A percentile compares a stretch with the other conserved stretches of the same genome.
Conservation (phyloP, 495 filamentous ascomycete species). For the Penicillium roqueforti region DNA sequence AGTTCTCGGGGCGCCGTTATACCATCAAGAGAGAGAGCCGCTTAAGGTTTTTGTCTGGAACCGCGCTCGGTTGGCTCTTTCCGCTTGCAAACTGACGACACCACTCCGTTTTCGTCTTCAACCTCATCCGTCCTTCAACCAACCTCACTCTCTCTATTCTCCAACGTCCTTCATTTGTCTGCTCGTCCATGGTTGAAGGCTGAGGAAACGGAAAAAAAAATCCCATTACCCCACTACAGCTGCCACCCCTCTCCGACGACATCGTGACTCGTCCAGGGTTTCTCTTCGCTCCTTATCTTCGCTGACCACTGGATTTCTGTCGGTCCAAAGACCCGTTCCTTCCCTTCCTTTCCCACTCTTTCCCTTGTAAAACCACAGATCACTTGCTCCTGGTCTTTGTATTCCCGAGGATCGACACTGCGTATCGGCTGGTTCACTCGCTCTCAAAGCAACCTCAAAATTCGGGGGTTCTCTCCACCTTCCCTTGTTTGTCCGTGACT, state of each 20-base stretch:
- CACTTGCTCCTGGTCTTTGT: slow-evolving; percentile 9
- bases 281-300: slow-evolving; percentile 15
- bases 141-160: slow-evolving; percentile 7
- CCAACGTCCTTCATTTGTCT: slow-evolving; percentile 14
- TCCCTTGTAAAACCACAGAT: slow-evolving; percentile 11
- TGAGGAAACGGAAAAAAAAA: neutral
- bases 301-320: slow-evolving; percentile 4
- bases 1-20: neutral
- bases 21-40: neutral
- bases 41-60: slow-evolving; percentile 11
- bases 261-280: slow-evolving; percentile 22
- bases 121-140: neutral
- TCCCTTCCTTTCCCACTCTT: slow-evolving; percentile 6
- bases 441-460: slow-evolving; percentile 12
- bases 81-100: slow-evolving; percentile 39
- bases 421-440: slow-evolving; percentile 26
- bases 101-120: slow-evolving; percentile 22
- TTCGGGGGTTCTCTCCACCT: slow-evolving; percentile 21
- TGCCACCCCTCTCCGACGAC: slow-evolving; percentile 20
- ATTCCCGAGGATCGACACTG: slow-evolving; percentile 19
- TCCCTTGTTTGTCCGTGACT: slow-evolving; percentile 15
- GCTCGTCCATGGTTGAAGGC: slow-evolving; percentile 2
- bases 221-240: slow-evolving; percentile 17
- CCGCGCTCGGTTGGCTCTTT: slow-evolving; percentile 13
- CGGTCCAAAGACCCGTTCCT: slow-evolving; percentile 9